A percentile compares a stretch with the other conserved stretches of the same genome.
Conservation (phyloP, 208 protist species). For the Wallacemonas sp. region DNA sequence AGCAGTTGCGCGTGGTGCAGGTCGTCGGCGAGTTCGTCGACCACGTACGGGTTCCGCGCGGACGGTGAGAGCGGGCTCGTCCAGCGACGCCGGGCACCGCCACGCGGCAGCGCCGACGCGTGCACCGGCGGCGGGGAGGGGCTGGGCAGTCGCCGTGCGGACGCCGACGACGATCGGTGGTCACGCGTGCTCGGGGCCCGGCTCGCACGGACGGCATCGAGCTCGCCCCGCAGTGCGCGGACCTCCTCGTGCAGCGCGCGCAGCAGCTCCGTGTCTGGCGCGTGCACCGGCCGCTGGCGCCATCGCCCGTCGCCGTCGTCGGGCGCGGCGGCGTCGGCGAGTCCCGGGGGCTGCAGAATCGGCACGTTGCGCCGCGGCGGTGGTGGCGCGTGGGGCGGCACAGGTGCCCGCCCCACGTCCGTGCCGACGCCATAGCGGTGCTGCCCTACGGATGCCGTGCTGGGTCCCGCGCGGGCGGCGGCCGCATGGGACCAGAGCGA, state of each 20-base stretch:
- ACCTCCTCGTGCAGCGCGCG: background rate
- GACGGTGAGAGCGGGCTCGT: constrained; percentile 1
- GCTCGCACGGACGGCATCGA: background rate
- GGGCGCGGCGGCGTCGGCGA: constrained; percentile 16
- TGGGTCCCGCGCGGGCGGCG: background rate
- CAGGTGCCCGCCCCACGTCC: background rate
- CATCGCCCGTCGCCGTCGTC: constrained; percentile 13
- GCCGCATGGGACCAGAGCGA: background rate
- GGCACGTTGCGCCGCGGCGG: constrained; percentile 22
- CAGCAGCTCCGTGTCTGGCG: constrained; percentile 26
- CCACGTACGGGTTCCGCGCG: constrained; percentile 17
- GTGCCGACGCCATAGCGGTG: background rate
- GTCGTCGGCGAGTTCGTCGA: constrained; percentile 20
- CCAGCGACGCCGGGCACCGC: background rate
- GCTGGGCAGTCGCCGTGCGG: too few relatives aligned
- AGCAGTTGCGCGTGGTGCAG: constrained; percentile 19
- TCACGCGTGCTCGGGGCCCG: too few relatives aligned
- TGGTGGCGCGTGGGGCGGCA: background rate
- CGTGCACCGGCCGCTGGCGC: background rate
- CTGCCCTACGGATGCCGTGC: too few relatives aligned
- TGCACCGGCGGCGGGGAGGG: too few relatives aligned
- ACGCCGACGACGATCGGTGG: too few relatives aligned
- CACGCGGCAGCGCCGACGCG: background rate
- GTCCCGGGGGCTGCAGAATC: constrained; percentile 28
- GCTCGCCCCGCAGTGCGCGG: constrained; percentile 1